Evolutionary conservation across 176 grass and related monocot genomes (phyloP), one percentile per base, ranked within the genome.

Genomic region (Guadua angustifolia): DNA sequence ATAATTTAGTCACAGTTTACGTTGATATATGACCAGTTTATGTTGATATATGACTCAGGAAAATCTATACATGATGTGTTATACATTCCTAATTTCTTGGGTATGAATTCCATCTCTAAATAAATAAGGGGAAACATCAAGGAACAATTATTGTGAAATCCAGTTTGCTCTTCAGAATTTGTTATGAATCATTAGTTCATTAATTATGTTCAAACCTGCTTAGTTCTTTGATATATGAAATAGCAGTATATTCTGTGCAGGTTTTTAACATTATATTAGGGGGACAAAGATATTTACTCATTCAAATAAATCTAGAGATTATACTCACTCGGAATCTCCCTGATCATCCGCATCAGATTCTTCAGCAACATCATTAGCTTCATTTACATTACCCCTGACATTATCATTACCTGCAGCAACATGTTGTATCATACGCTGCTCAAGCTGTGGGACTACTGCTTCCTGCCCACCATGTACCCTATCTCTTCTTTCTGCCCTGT

Each of bases 341-440:
- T 95, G 93, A 64, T 94, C 97, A 85, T 96, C 89, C 9, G 67
- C 49, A 74, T 99, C 93, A 90, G 86, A 89, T 82, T 95, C 96
- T 88, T 99, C 93, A 82, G 72, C 79, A 29, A 78, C 40, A 49
- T 90, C 89, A 83, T 87, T 88, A 61, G 81, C 88, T 73, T 88
- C 87, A 84, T 82, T 82, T 56, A 83, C 66, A 89, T 92, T 89
- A 36, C 40, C 90, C 83, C 82, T 93, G 39, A 64, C 89, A 63
- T 88, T 82, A 67, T 88, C 36, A 77, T 91, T 87, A 49, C 86
- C 88, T 36, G 50, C 78, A 56, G 69, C 90, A 65, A 62, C 83
- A 90, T 87, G 82, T 13, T 82, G 93, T 81, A 90, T 65, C 85
- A 95, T 86, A 68, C 58, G 90, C 21, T 90, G 92, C 67, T 89